A percentile compares a stretch with the other conserved stretches of the same genome.
Evolutionary conservation across 2,329 filamentous ascomycete genomes (phyloP).

Genomic region (Botrytis byssoidea): DNA sequence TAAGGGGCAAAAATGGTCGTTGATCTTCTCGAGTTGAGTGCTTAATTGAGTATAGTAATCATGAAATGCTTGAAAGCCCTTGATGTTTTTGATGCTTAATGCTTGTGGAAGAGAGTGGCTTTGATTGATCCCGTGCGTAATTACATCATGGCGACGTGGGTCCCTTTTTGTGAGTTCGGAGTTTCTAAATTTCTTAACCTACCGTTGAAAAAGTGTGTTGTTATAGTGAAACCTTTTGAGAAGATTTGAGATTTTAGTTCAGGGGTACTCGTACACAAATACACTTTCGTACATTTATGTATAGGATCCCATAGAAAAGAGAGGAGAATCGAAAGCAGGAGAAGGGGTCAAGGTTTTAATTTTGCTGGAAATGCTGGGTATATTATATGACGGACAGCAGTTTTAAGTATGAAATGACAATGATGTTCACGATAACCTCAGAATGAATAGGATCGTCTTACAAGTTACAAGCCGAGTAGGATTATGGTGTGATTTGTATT

Average conservation of each 20-base stretch:
- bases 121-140: constrained; percentile 11
- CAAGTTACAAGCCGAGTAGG: neutral
- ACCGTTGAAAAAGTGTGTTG: neutral
- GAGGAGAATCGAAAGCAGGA: neutral
- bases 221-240: neutral
- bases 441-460: neutral
- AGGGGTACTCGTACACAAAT: constrained; percentile 13
- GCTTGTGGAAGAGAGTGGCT: neutral
- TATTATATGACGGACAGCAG: constrained; percentile 13
- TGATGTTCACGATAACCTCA: constrained; percentile 2
- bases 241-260: constrained; percentile 4
- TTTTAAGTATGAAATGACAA: neutral
- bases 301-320: neutral
- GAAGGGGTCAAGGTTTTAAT: constrained; percentile 15
- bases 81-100: constrained; percentile 1
- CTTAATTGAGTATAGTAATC: neutral
- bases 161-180: neutral
- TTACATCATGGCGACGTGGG: constrained; percentile 16
- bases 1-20: neutral
- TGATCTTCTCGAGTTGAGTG: neutral
- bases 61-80: constrained; percentile 1
- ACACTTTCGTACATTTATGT: neutral
- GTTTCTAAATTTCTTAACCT: neutral
- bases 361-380: neutral
- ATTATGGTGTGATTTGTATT: neutral